Conservation (phyloP, 768 basidiomycete genomes). For the Astraeus odoratus region DNA sequence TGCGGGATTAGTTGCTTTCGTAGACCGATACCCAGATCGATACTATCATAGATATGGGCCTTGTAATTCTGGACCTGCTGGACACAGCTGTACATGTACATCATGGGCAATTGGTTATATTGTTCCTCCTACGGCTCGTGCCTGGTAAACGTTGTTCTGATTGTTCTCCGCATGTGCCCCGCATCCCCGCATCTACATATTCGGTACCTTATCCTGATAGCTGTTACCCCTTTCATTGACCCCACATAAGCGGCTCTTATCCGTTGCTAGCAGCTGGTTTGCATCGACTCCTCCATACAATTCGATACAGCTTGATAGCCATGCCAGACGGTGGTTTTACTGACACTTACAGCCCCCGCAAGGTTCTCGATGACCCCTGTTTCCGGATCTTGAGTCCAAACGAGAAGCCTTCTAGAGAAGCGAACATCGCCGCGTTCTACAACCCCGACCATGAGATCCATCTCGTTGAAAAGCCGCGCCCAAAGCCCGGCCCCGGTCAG, state of each 20-base stretch:
- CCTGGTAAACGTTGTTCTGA: too few species aligned
- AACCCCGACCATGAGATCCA: constrained; percentile 58
- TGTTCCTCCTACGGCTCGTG: neutral
- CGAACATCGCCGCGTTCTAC: constrained; percentile 59
- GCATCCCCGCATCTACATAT: too few species aligned
- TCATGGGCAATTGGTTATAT: neutral
- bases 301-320: neutral
- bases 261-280: too few species aligned
- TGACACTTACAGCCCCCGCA: constrained; percentile 48
- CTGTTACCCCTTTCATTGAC: too few species aligned
- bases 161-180: neutral
- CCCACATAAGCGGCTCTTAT: too few species aligned
- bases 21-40: constrained; percentile 19
- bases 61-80: constrained; percentile 22
- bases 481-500: constrained; percentile 56
- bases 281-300: too few species aligned
- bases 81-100: constrained; percentile 15
- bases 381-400: constrained; percentile 46
- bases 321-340: constrained; percentile 25
- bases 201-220: too few species aligned
- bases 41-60: constrained; percentile 23
- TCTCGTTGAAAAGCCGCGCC: constrained; percentile 58
- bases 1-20: constrained; percentile 1
- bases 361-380: constrained; percentile 47
- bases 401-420: constrained; percentile 40